These are phyloP conservation scores for Colletotrichum magnum DNA, from an alignment of 2,329 filamentous ascomycete genomes.

Conservation along the genomic window DNA sequence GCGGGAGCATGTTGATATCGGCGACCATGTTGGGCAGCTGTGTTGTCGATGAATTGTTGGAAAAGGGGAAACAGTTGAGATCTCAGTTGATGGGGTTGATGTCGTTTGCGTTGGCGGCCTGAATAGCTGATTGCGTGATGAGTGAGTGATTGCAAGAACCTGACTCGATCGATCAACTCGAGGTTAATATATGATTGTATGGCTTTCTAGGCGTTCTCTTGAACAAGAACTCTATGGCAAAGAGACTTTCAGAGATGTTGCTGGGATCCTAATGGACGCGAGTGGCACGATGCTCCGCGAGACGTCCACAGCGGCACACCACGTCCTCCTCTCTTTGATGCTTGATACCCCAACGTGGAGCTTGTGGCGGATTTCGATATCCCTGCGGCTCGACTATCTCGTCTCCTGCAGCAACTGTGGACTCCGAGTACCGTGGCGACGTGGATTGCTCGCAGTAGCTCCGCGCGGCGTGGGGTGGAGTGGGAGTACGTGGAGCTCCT, in stretches of 20 bases:
- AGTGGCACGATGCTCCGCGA: constrained; percentile 25
- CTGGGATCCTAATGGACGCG: neutral
- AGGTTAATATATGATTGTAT: constrained; percentile 6
- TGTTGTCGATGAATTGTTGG: neutral
- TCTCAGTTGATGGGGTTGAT: neutral
- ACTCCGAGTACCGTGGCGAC: neutral
- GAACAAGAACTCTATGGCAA: neutral
- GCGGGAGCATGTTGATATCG: constrained; percentile 27
- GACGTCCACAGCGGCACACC: constrained; percentile 19
- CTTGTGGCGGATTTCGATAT: constrained; percentile 3
- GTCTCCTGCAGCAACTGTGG: neutral
- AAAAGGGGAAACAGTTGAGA: neutral
- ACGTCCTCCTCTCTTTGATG: neutral
- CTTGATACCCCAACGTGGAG: constrained; percentile 7
- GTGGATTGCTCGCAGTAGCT: constrained; percentile 9
- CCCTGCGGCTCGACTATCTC: neutral
- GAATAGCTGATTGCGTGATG: neutral
- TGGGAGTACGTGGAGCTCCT: constrained; percentile 32
- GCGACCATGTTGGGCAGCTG: constrained; percentile 23
- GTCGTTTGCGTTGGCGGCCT: neutral
- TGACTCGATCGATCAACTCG: constrained; percentile 6
- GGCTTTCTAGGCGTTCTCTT: too few species aligned
- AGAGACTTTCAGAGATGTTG: neutral
- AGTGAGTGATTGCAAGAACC: neutral
- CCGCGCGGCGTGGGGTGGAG: constrained; percentile 16